These are phyloP conservation scores for Gaeumannomyces tritici DNA, from an alignment of 2,329 filamentous ascomycete species.

Conservation along the genomic window DNA sequence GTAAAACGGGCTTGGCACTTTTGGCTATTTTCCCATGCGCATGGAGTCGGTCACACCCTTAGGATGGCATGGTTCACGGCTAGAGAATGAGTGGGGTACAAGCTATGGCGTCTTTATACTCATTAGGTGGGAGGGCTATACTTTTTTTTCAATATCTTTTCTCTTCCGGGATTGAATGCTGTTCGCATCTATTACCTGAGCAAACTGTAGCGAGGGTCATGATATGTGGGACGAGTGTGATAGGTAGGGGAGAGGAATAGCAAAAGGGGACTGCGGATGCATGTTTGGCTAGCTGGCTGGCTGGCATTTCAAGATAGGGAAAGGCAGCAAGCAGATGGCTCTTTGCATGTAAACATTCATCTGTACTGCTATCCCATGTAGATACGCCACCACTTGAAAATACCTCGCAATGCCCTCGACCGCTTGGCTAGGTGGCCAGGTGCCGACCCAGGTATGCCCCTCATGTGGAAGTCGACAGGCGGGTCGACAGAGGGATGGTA, in stretches of 20 bases:
- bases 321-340: neutral
- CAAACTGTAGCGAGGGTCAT: neutral
- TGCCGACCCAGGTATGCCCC: too few species aligned
- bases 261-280: neutral
- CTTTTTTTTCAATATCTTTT: neutral
- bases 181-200: neutral
- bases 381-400: neutral
- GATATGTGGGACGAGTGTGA: neutral
- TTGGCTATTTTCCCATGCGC: neutral
- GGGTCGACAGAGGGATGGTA: neutral
- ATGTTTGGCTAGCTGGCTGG: neutral
- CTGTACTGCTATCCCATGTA: conserved; percentile 4
- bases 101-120: neutral
- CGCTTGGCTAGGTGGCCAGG: too few species aligned
- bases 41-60: neutral
- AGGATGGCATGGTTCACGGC: neutral
- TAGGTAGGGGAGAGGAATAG: neutral
- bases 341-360: neutral
- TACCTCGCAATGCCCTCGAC: too few species aligned
- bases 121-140: neutral
- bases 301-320: neutral
- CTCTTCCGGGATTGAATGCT: neutral
- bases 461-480: neutral
- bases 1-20: neutral
- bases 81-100: neutral